A percentile compares a stretch with the other conserved stretches of the same genome.
Evolutionary conservation across 176 grass and related monocot genomes (phyloP).

Genomic region (Pontederia paniculata): DNA sequence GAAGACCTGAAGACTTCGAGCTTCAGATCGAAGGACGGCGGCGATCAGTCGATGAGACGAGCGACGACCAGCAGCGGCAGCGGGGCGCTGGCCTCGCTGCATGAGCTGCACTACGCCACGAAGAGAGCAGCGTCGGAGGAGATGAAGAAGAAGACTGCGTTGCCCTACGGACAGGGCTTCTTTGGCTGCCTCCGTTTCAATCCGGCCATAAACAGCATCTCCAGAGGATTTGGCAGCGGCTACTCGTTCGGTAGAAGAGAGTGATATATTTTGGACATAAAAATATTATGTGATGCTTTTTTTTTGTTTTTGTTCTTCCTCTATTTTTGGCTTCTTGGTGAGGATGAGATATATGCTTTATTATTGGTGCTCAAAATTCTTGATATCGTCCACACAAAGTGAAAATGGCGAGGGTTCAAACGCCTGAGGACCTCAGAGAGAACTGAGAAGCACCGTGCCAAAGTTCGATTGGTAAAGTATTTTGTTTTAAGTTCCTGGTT

Average conservation of each 20-base stretch:
- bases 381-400: too few relatives aligned
- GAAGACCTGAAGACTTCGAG: neutral
- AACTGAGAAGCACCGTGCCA: too few relatives aligned
- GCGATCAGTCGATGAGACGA: conserved; percentile 6
- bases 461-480: too few relatives aligned
- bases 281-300: too few relatives aligned
- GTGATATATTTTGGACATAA: neutral
- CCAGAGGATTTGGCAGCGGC: conserved; percentile 22
- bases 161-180: conserved; percentile 22
- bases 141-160: conserved; percentile 2
- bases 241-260: neutral
- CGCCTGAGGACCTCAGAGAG: too few relatives aligned
- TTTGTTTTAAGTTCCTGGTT: too few relatives aligned
- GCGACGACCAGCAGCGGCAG: neutral
- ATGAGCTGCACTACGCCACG: neutral
- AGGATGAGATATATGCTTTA: too few relatives aligned
- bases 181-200: conserved; percentile 53
- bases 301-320: too few relatives aligned
- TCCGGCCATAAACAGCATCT: conserved; percentile 40
- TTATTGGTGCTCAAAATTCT: too few relatives aligned
- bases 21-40: conserved; percentile 1
- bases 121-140: conserved; percentile 16
- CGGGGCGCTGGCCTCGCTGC: neutral
- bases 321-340: too few relatives aligned
- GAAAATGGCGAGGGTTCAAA: too few relatives aligned